phyloP scores from a whole-genome alignment of 1,284 basidiomycete species.

The Termitomyces sp. region DNA sequence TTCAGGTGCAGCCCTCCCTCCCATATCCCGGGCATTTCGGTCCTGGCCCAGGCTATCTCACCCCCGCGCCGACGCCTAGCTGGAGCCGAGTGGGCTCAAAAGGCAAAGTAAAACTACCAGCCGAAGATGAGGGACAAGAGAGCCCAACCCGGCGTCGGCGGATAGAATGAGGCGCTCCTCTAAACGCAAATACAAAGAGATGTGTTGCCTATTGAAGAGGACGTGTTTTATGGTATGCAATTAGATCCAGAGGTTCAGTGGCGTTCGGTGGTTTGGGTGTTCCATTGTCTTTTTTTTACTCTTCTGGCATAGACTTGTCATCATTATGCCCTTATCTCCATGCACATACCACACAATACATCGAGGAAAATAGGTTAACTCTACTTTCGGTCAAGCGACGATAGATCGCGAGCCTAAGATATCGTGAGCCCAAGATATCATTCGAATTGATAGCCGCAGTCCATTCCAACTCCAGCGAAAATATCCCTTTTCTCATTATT shows the following conservation, averaged over 20 bases:
- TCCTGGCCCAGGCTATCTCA: constrained; percentile 31
- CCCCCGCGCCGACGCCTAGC: constrained; percentile 39
- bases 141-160: constrained; percentile 52
- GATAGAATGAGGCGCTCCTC: constrained; percentile 52
- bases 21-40: constrained; percentile 41
- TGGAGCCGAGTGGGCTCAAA: constrained; percentile 39
- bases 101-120: constrained; percentile 21
- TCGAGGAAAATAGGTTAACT: not conserved
- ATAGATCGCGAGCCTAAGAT: not conserved
- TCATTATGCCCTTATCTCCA: not conserved
- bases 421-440: too few relatives aligned
- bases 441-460: not conserved
- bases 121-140: constrained; percentile 34
- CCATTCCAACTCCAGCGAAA: not conserved
- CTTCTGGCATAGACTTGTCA: not conserved
- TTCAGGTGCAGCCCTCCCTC: constrained; percentile 35
- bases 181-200: constrained; percentile 39
- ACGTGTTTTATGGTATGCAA: not conserved
- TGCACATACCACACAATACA: constrained; percentile 2
- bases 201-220: not conserved
- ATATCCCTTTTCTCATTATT: not conserved
- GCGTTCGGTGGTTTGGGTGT: not conserved
- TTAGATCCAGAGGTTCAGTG: not conserved
- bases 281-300: not conserved
- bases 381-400: not conserved